phyloP scores from a whole-genome alignment of 1,284 basidiomycete species.

The Irpex sp. region DNA sequence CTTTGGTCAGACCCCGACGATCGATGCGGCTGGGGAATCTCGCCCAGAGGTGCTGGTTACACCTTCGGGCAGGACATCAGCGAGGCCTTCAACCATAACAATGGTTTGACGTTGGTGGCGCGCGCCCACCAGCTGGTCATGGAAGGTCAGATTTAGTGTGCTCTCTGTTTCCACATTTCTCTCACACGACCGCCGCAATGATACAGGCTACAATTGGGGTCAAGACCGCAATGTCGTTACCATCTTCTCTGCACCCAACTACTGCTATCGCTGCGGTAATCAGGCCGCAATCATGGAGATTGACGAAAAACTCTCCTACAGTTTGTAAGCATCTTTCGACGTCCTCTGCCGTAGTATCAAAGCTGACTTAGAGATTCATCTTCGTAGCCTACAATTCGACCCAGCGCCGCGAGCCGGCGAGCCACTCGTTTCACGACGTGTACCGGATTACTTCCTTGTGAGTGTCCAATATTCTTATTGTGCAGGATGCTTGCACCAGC shows the following conservation, averaged over 20 bases:
- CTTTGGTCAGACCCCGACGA: slow-evolving; percentile 99
- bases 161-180: neutral
- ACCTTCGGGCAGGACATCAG: slow-evolving; percentile 99
- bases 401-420: slow-evolving; percentile 98
- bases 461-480: slow-evolving; percentile 22
- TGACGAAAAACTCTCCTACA: slow-evolving; percentile 96
- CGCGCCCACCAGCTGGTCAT: slow-evolving; percentile 97
- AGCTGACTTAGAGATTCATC: slow-evolving; percentile 5
- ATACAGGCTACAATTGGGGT: slow-evolving; percentile 87
- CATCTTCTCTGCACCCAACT: slow-evolving; percentile 98
- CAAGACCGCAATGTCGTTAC: slow-evolving; percentile 99
- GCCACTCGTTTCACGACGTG: slow-evolving; percentile 95
- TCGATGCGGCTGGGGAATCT: slow-evolving; percentile 99
- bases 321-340: slow-evolving; percentile 59
- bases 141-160: slow-evolving; percentile 69
- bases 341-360: slow-evolving; percentile 1
- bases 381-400: slow-evolving; percentile 93
- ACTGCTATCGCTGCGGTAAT: slow-evolving; percentile 99
- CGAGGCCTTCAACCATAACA: slow-evolving; percentile 98
- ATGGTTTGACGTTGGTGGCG: slow-evolving; percentile 94
- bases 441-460: slow-evolving; percentile 96
- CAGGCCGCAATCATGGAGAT: slow-evolving; percentile 99
- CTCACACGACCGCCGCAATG: slow-evolving; percentile 7
- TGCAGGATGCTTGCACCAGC: neutral
- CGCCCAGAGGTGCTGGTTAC: slow-evolving; percentile 97